phyloP scores from a whole-genome alignment of 495 filamentous ascomycete genomes.

The Gamarada debralockiae region DNA sequence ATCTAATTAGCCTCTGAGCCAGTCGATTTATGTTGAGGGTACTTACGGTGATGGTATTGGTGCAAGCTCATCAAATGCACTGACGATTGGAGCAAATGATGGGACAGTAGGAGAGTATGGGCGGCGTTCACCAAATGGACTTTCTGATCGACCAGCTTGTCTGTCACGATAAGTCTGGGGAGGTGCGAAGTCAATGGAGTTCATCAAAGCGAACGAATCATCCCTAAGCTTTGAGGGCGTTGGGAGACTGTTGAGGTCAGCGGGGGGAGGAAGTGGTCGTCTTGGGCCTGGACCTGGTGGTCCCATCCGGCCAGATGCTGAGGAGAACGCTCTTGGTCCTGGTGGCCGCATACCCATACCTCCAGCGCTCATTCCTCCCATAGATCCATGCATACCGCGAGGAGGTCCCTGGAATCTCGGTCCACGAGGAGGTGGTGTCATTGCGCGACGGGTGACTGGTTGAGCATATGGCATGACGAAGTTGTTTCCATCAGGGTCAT shows the following conservation, averaged over 20 bases:
- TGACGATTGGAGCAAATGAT: slow-evolving; percentile 71
- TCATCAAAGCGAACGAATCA: slow-evolving; percentile 66
- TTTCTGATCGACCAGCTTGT: slow-evolving; percentile 71
- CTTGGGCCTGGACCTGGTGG: slow-evolving; percentile 35
- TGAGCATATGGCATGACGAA: slow-evolving; percentile 80
- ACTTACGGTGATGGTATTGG: slow-evolving; percentile 90
- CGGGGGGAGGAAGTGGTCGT: slow-evolving; percentile 69
- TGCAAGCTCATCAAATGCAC: slow-evolving; percentile 81
- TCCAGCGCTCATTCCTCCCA: slow-evolving; percentile 26
- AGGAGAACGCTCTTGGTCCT: slow-evolving; percentile 59
- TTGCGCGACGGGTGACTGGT: slow-evolving; percentile 81
- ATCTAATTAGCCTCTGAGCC: slow-evolving; percentile 26
- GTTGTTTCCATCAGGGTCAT: slow-evolving; percentile 68
- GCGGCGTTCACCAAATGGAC: slow-evolving; percentile 68
- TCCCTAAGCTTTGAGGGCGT: slow-evolving; percentile 84
- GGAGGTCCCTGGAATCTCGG: slow-evolving; percentile 63
- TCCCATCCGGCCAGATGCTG: slow-evolving; percentile 56
- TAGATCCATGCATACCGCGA: slow-evolving; percentile 31
- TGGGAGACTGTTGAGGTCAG: slow-evolving; percentile 70
- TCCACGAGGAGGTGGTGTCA: slow-evolving; percentile 89
- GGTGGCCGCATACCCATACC: slow-evolving; percentile 22
- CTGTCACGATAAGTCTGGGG: slow-evolving; percentile 64
- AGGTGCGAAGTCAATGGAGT: slow-evolving; percentile 83
- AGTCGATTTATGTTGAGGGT: slow-evolving; percentile 6
- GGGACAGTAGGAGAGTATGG: slow-evolving; percentile 69